Evolutionary conservation across 768 basidiomycete genomes (phyloP), one percentile per base, ranked within the genome.

Genomic region (Termitomyces sp.): DNA sequence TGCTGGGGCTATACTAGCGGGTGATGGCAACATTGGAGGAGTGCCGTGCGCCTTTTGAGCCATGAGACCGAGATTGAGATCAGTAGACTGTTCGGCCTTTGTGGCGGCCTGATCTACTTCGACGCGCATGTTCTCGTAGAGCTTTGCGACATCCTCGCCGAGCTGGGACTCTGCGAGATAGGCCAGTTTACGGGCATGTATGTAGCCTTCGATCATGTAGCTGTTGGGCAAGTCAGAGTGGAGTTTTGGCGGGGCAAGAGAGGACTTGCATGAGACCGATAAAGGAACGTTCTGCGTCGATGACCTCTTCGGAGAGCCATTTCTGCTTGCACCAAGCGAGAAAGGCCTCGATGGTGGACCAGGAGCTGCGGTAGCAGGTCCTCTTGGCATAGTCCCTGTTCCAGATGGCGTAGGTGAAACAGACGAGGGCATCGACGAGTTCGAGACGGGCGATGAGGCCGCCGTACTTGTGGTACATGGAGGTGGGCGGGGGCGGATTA

Each of bases 401-500:
- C 92, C 91, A 94, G 63, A 90, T 78, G 5, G 88, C 81, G 67
- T 91, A 94, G 4, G 88, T 83, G 72, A 93, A 94, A 72, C 87
- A 88, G 44, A 93, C 75, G 57, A 93, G 80, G 44, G 91, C 87
- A 70, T 94, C 90, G 42, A 91, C 73, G 48, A 90, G 84, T 68
- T 92, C 91, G 20, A 92, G 78, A 26, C 88, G 81, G 30, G 88
- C 87, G 66, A 92, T 87, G 61, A 90, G 73, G 22, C 84, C 84
- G 20, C 87, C 89, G 61, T 84, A 79, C 68, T 86, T 87, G 69
- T 90, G 86, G 69, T 92, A 92, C 38, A 80, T 73, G 0, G 89
- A 89, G 60, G 80, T 80, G 12, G 81, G 78, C 6, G 80, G 76
- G 6, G 88, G 88, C 2, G 90, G 87, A 62, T 82, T 76, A 5